Percentiles rank a stretch among this genome's conserved stretches.
Evolutionary conservation across 2,329 filamentous ascomycete genomes (phyloP).

Genomic region (Exophiala sp.): DNA sequence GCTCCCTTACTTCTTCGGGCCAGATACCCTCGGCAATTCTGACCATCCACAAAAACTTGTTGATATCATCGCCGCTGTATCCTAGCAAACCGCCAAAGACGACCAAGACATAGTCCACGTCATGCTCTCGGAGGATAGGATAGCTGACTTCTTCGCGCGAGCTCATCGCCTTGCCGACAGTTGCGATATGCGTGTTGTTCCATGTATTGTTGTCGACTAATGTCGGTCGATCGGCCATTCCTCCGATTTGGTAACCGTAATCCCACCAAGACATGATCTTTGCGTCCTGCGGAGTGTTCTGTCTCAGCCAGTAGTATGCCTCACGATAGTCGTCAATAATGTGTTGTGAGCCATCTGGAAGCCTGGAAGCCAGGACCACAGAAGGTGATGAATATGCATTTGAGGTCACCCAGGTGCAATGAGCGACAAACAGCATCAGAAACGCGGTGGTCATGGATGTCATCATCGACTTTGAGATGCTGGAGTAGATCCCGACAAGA

Average conservation of each 20-base stretch:
- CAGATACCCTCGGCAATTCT: constrained; percentile 98
- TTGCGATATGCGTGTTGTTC: constrained; percentile 99
- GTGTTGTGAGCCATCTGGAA: constrained; percentile 93
- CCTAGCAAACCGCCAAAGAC: constrained; percentile 95
- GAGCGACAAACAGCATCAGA: constrained; percentile 86
- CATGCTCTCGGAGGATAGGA: constrained; percentile 95
- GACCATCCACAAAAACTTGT: constrained; percentile 99
- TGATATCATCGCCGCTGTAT: constrained; percentile 98
- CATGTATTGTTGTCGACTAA: constrained; percentile 99
- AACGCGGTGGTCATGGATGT: constrained; percentile 71
- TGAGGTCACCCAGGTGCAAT: constrained; percentile 99
- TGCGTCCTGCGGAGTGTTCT: constrained; percentile 90
- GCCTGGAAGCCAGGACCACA: constrained; percentile 84
- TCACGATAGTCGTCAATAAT: constrained; percentile 99
- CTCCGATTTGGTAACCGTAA: constrained; percentile 98
- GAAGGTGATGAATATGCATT: constrained; percentile 98
- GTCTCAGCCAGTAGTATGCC: constrained; percentile 98
- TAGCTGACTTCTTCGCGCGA: constrained; percentile 97
- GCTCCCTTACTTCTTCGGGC: constrained; percentile 98
- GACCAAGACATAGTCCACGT: constrained; percentile 97
- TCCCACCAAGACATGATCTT: constrained; percentile 99
- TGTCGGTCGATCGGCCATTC: constrained; percentile 96
- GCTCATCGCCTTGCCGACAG: constrained; percentile 98
- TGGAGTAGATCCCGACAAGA: constrained; percentile 77
- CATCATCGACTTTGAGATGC: constrained; percentile 74